These are phyloP conservation scores for Rhodamnia argentea DNA, from an alignment of 345 rosid genomes.

Conservation along the genomic window DNA sequence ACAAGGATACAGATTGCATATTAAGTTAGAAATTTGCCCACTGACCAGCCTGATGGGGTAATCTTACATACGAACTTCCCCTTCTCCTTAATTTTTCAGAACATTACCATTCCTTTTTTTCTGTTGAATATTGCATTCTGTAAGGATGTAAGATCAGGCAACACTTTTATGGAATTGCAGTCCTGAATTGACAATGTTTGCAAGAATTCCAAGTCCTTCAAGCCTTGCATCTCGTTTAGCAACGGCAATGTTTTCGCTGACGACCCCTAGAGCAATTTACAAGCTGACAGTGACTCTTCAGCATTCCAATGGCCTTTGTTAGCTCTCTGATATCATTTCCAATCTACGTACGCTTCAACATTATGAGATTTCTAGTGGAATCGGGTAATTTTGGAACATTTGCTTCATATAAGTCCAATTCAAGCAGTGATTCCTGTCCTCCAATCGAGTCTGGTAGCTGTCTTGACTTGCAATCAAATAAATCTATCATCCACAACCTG, in stretches of 20 bases:
- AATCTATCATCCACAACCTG: not conserved
- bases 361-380: not conserved
- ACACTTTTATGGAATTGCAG: not conserved
- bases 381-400: not conserved
- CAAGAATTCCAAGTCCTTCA: not conserved
- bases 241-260: not conserved
- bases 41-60: not conserved
- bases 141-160: not conserved
- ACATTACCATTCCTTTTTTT: not conserved
- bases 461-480: not conserved
- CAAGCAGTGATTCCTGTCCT: not conserved
- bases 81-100: not conserved
- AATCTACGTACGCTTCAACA: not conserved
- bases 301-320: not conserved
- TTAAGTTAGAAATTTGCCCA: no score
- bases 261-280: not conserved
- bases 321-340: not conserved
- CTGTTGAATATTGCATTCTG: not conserved
- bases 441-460: not conserved
- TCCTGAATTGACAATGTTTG: not conserved
- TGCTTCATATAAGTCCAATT: not conserved
- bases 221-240: not conserved
- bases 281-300: not conserved
- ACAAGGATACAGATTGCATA: no score
- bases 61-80: not conserved